A percentile compares a stretch with the other conserved stretches of the same genome.
Conservation (phyloP, 345 rosid genomes). For the Heritiera fomes region DNA sequence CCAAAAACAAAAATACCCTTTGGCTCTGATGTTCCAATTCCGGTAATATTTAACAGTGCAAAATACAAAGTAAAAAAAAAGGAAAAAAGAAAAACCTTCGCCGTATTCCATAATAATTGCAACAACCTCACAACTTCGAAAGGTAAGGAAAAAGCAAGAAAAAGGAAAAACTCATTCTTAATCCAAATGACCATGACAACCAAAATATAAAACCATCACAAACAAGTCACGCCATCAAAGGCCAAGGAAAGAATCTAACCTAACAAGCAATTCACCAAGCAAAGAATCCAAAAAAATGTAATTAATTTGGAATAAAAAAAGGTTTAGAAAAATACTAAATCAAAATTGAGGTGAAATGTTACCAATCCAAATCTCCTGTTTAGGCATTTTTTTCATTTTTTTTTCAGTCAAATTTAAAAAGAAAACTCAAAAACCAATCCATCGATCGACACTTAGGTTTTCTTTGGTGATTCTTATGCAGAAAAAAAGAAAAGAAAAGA, state of each 20-base stretch:
- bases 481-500: background rate
- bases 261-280: constrained; percentile 15
- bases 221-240: constrained; percentile 19
- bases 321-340: constrained; percentile 23
- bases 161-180: background rate
- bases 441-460: background rate
- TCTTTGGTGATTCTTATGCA: background rate
- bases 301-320: background rate
- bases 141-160: background rate
- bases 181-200: background rate
- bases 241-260: constrained; percentile 37
- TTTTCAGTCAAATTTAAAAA: background rate
- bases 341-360: constrained; percentile 29
- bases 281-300: constrained; percentile 21
- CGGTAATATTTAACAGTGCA: too few relatives aligned
- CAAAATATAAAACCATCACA: background rate
- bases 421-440: background rate
- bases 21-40: too few relatives aligned
- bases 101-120: constrained; percentile 38
- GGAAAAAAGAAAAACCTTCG: constrained; percentile 22
- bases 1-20: too few relatives aligned
- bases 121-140: constrained; percentile 14
- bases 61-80: too few relatives aligned
- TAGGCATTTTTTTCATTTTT: constrained; percentile 25
- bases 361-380: constrained; percentile 38